Conservation (phyloP, 345 rosid genomes). For the Capsella bursapastoris region DNA sequence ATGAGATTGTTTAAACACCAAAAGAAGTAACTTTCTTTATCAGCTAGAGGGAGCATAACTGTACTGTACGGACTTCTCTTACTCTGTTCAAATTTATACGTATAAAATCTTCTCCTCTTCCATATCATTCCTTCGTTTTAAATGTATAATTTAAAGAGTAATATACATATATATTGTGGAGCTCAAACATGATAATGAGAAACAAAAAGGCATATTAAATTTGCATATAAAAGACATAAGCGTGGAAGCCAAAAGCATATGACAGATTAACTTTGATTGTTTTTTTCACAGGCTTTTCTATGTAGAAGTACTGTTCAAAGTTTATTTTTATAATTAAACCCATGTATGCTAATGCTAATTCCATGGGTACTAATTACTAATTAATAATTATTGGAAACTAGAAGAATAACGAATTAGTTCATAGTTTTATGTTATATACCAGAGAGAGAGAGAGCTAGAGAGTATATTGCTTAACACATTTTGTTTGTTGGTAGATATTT, state of each 20-base stretch:
- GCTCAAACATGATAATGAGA: slow-evolving; percentile 18
- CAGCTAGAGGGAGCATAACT: slow-evolving; percentile 39
- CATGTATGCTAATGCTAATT: neutral
- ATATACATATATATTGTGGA: neutral
- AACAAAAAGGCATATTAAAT: neutral
- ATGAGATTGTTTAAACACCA: slow-evolving; percentile 32
- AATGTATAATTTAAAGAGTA: neutral
- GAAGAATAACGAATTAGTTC: no score
- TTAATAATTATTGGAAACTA: no score
- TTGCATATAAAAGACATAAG: slow-evolving; percentile 22
- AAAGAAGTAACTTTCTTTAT: slow-evolving; percentile 44
- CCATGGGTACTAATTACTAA: no score
- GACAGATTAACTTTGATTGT: neutral
- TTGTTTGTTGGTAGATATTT: neutral
- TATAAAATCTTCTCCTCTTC: neutral
- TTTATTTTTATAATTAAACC: neutral
- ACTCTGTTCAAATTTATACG: slow-evolving; percentile 14
- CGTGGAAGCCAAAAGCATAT: slow-evolving; percentile 42
- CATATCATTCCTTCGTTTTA: neutral
- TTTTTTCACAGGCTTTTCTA: neutral
- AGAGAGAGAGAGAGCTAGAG: neutral
- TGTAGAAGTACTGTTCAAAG: neutral
- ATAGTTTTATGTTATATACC: neutral
- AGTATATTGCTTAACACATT: neutral
- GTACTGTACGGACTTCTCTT: slow-evolving; percentile 42